These are phyloP conservation scores for Mimosa bimucronata DNA, from an alignment of 306 rosid species.

Conservation along the genomic window DNA sequence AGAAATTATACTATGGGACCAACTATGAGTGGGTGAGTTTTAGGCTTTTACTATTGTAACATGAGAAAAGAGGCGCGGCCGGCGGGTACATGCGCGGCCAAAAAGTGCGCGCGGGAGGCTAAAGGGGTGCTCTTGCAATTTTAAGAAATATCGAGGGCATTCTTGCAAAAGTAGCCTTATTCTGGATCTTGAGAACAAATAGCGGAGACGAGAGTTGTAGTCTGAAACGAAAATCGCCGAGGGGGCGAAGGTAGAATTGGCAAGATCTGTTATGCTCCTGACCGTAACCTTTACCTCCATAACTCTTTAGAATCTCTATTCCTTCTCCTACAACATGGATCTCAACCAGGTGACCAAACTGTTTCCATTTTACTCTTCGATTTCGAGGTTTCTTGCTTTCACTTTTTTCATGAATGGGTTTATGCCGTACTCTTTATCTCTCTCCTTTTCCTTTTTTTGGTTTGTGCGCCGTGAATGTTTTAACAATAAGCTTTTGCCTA, in stretches of 20 bases:
- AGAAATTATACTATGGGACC: too few species aligned
- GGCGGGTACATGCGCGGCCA: too few species aligned
- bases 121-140: background rate
- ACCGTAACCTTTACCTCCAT: background rate
- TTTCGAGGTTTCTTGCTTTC: background rate
- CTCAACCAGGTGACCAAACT: conserved; percentile 38
- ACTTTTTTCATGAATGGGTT: background rate
- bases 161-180: background rate
- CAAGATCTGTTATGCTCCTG: conserved; percentile 5
- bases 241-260: background rate
- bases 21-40: too few species aligned
- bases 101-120: background rate
- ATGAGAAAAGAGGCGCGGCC: too few species aligned
- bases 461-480: background rate
- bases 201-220: background rate
- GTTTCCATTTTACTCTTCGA: background rate
- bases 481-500: background rate
- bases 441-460: background rate
- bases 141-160: background rate
- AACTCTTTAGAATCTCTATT: background rate
- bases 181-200: background rate
- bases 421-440: background rate
- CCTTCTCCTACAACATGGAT: conserved; percentile 35
- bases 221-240: background rate
- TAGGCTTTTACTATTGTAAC: too few species aligned